phyloP scores from a whole-genome alignment of 352 stramenopile species.

The Phytophthora pini region DNA sequence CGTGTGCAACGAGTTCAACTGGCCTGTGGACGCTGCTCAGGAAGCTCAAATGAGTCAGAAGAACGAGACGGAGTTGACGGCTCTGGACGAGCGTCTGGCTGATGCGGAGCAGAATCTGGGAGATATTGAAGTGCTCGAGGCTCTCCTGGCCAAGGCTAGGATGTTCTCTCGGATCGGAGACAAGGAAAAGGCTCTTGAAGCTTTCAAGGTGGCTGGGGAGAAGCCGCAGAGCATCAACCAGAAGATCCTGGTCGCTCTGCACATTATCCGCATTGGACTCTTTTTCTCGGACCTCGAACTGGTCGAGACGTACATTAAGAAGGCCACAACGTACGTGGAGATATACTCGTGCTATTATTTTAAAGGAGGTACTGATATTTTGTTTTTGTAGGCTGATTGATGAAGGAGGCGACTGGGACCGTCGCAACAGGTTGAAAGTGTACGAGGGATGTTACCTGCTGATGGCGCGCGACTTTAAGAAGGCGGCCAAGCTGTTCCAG shows the following conservation, averaged over 20 bases:
- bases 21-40: conserved; percentile 64
- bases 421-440: conserved; percentile 98
- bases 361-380: neutral
- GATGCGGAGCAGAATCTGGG: conserved; percentile 96
- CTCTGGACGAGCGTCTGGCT: conserved; percentile 86
- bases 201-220: conserved; percentile 91
- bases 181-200: conserved; percentile 90
- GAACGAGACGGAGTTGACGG: conserved; percentile 76
- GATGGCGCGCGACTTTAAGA: conserved; percentile 94
- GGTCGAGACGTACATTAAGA: conserved; percentile 89
- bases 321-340: conserved; percentile 71
- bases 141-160: conserved; percentile 92
- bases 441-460: conserved; percentile 97
- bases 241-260: conserved; percentile 97
- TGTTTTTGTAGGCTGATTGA: conserved; percentile 81
- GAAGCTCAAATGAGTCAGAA: conserved; percentile 58
- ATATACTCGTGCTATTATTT: neutral
- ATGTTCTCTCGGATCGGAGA: conserved; percentile 95
- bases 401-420: conserved; percentile 98
- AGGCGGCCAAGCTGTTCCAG: conserved; percentile 93
- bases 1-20: conserved; percentile 76
- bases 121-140: conserved; percentile 98
- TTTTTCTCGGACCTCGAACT: conserved; percentile 89
- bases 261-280: conserved; percentile 90
- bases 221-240: conserved; percentile 97